Base-by-base conservation (phyloP, 108 stramenopile species). In the Skeletonema tropicum region DNA sequence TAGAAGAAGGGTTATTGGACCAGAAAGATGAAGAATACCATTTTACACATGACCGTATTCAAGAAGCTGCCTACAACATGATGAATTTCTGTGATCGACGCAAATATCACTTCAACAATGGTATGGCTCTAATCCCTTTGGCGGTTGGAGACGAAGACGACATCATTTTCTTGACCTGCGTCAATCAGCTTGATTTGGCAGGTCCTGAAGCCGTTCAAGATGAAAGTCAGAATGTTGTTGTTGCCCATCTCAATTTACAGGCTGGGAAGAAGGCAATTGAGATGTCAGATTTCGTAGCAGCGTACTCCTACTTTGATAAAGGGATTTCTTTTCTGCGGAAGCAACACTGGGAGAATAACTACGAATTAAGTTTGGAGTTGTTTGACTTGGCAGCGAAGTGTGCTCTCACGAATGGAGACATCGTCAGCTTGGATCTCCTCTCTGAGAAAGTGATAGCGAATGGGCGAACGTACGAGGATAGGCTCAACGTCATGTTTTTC, bases 251-350 rank as follows among this genome's bases (percentile, higher is more conserved):
- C n/a, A 73, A 73, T 66, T 23, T 75, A 5, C 17, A 13, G 25
- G 79, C 79, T 19, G 79, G 79, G 7, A 66, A 80, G 10, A 80
- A 55, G 31, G 74, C 79, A 15, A 68, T 80, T 23, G 38, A 39
- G 29, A 64, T 64, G 59, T 74, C 79, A 13, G 66, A 68, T 52
- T 80, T 30, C 12, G 30, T 10, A 70, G 17, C 33, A 58, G 17
- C 57, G 60, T 67, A 14, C 26, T 29, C 26, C 26, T 29, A 29
- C 2, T 29, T 29, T 29, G 26, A 29, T 29, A 29, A 29, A 1
- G 26, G 26, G 26, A 29, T 29, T 1, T 29, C 26, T 1, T 29
- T 29, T 29, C 26, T 29, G 26, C 26, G 26, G 26, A 29, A 29
- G 2, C 26, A 29, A 29, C 26, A 29, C 26, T 29, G 26, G 26